Evolutionary conservation across 139 green algal species (phyloP).

Genomic region (Auxenochlorella protothecoides): DNA sequence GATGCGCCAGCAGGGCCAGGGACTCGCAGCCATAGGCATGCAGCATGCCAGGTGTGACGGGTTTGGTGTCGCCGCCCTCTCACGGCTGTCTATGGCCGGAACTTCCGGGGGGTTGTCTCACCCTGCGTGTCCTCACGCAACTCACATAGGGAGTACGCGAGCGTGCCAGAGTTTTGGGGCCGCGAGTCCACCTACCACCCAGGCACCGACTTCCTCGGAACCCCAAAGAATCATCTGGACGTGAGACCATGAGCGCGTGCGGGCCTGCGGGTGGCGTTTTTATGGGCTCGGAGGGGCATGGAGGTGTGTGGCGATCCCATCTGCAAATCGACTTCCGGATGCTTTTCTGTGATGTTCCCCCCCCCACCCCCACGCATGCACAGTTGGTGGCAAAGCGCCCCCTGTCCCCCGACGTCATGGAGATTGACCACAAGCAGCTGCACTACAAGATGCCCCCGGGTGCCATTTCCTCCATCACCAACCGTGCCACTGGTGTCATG

Average conservation of each 20-base stretch:
- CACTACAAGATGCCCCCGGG: conserved; percentile 90
- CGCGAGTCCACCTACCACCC: conserved; percentile 70
- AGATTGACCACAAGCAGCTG: conserved; percentile 47
- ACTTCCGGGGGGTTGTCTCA: no score
- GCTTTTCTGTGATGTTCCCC: background rate
- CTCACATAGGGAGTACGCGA: background rate
- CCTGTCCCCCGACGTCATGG: conserved; percentile 83
- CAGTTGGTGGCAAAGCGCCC: conserved; percentile 79
- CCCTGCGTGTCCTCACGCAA: no score
- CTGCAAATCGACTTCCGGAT: background rate
- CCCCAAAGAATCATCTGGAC: conserved; percentile 74
- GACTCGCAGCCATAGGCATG: no score
- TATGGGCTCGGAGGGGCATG: background rate
- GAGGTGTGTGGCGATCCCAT: background rate
- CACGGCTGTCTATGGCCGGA: no score
- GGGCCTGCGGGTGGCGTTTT: background rate
- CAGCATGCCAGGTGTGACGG: no score
- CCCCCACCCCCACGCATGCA: no score
- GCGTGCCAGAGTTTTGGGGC: conserved; percentile 75
- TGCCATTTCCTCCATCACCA: conserved; percentile 79
- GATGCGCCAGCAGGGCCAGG: no score
- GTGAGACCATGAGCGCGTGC: conserved; percentile 14
- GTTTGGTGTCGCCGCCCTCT: no score
- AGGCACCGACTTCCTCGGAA: conserved; percentile 86
- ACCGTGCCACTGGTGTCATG: conserved; percentile 69